A percentile compares a stretch with the other conserved stretches of the same genome.
phyloP scores from a whole-genome alignment of 495 filamentous ascomycete species.

The Penicillium parvum region DNA sequence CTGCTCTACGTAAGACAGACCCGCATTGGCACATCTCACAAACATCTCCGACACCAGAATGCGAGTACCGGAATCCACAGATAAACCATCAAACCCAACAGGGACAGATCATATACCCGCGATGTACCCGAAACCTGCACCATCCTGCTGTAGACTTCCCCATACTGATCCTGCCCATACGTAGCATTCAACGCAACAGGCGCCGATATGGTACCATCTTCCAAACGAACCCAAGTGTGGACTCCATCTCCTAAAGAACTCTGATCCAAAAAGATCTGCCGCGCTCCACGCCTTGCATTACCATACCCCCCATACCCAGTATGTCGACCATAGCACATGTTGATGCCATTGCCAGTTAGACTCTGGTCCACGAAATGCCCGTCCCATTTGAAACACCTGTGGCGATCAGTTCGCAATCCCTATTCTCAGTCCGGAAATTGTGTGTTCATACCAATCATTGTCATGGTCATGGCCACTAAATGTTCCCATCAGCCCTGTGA shows the following conservation, averaged over 20 bases:
- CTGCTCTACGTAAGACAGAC: too few relatives aligned
- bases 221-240: constrained; percentile 64
- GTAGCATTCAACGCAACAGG: constrained; percentile 62
- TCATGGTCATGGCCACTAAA: constrained; percentile 72
- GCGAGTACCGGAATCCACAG: constrained; percentile 12
- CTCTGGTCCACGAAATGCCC: constrained; percentile 21
- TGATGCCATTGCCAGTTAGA: constrained; percentile 35
- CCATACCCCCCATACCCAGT: constrained; percentile 71
- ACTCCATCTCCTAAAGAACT: constrained; percentile 30
- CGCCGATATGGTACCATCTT: constrained; percentile 53
- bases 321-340: constrained; percentile 67
- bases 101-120: neutral
- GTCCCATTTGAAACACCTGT: constrained; percentile 41
- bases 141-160: neutral
- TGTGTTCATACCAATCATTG: constrained; percentile 53
- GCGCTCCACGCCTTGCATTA: constrained; percentile 54
- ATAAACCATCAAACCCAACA: constrained; percentile 2
- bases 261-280: constrained; percentile 53
- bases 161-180: constrained; percentile 52
- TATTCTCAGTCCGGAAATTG: neutral
- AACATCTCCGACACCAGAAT: too few relatives aligned
- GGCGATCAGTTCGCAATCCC: neutral
- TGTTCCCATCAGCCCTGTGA: constrained; percentile 54
- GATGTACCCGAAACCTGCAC: neutral
- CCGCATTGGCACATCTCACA: too few relatives aligned